Evolutionary conservation across 23 red algal genomes (phyloP).

Genomic region (Gracilaria domingensis): DNA sequence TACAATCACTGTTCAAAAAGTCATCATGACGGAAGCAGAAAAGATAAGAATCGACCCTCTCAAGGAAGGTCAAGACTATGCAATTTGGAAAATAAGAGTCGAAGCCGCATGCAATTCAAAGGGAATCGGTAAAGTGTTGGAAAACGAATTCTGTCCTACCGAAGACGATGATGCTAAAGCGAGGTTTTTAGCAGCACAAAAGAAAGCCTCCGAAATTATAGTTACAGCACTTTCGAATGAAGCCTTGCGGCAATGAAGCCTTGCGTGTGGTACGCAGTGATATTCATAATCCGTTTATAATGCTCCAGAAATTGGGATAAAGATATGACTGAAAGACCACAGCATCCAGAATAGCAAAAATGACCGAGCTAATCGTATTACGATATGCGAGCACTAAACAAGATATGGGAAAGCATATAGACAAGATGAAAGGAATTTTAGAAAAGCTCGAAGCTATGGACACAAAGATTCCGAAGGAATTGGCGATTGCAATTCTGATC

Average conservation of each 20-base stretch:
- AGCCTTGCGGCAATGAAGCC: no score
- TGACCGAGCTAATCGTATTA: constrained; percentile 20
- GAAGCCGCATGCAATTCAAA: constrained; percentile 35
- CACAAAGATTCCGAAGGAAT: not conserved
- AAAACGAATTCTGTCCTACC: not conserved
- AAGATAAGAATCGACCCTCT: constrained; percentile 11
- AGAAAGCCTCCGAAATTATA: constrained; percentile 30
- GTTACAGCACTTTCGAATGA: constrained; percentile 33
- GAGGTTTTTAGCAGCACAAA: not conserved
- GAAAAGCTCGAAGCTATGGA: constrained; percentile 23
- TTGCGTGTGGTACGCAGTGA: not conserved
- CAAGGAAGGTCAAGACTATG: constrained; percentile 29
- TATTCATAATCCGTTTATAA: constrained; percentile 13
- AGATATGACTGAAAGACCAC: constrained; percentile 23
- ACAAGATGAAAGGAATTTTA: constrained; percentile 19
- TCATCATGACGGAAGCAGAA: constrained; percentile 34
- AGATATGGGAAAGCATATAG: constrained; percentile 25
- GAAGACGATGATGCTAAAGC: not conserved
- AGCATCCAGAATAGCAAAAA: constrained; percentile 15
- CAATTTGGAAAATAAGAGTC: constrained; percentile 8
- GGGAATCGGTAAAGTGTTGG: not conserved
- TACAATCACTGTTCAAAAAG: no score
- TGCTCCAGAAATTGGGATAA: constrained; percentile 18
- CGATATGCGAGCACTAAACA: not conserved
- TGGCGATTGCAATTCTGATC: constrained; percentile 2